Evolutionary conservation across 129 eudicot genomes (phyloP), one percentile per base, ranked within the genome.

Genomic region (Artemisia argyi): DNA sequence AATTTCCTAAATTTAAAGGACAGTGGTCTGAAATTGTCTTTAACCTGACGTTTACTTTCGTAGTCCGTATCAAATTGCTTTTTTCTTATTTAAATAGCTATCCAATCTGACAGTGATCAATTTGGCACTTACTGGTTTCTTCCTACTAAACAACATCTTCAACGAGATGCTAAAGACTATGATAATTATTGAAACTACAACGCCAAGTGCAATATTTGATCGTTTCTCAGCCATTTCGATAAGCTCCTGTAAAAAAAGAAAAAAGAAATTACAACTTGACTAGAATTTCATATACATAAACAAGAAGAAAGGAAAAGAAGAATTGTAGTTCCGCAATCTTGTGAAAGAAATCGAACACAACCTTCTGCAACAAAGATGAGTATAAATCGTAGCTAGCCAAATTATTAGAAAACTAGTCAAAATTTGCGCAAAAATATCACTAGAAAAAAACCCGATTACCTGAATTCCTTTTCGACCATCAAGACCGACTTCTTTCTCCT

Each of bases 271-370:
- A 20, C 22, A 20, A 20, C 22, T 20, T 20, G 22, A 20, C 22
- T 20, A 20, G 22, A 20, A 20, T 26, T 20, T 20, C 22, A 20
- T 20, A 20, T 20, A 20, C 22, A 20, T 20, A 63, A 49, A 20
- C 10, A 22, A 53, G 7, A 14, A 61, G n/a, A 22, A 51, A n/a
- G 30, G 15, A 2, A 13, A 14, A 13, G 18, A 22, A 14, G 5
- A 85, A 81, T 14, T 91, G 88, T 20, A 92, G 61, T 68, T 89
- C 90, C 0, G 95, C 96, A 14, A 85, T 50, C 90, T 87, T 89
- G 96, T 91, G 86, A 46, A 91, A 92, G 18, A 73, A 59, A 71
- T 90, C 96, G 72, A 92, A 89, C 58, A 92, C 88, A 19, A 63
- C 14, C 73, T 92, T 90, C 98, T 90, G 97, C 82, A 63, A 71